Base-by-base conservation (phyloP, 768 basidiomycete genomes). In the Russula emetica region DNA sequence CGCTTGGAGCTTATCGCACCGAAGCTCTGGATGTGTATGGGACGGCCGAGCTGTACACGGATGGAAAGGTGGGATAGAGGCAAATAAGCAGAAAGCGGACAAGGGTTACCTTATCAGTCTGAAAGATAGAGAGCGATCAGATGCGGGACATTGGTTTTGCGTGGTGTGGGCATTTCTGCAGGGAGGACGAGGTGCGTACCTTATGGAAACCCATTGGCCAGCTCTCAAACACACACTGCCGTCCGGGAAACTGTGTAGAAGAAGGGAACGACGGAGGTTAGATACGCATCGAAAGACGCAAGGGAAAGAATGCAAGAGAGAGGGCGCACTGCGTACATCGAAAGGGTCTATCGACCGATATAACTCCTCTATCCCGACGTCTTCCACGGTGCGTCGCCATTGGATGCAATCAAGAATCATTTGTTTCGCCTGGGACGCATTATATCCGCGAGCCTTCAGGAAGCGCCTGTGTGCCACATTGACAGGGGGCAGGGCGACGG, bases 141-240 rank as follows among this genome's bases (percentile, higher is more conserved):
- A 5, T 2, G n/a, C 9, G 32, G 26, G 51, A 53, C 30, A 22
- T 53, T 54, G 32, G 38, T 1, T 32, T 0, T n/a, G n/a, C 13
- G 42, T 14, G 18, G 42, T 14, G 18, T n/a, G 16, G 32, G 3
- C 24, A 51, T 28, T 28, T 11, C 32, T n/a, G n/a, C n/a, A n/a
- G 11, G 26, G 32, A 18, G 24, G 20, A 18, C 40, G 38, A 28
- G 1, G 53, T 60, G 63, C 80, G 34, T 56, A 83, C 87, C 77
- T 89, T 90, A 73, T 91, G 88, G 69, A 87, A 90, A 67, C 82
- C 89, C 78, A 90, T 82, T 3, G 87, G 87, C 88, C 88, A 91
- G 66, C 82, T 84, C 58, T 87, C 82, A 67, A 89, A 88, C 8
- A 90, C 83, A 1, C 80, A 79, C 57, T 83, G 79, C 50, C 88